Base-by-base conservation (phyloP, 768 basidiomycete species). In the Pleurotus citrinopileatus region DNA sequence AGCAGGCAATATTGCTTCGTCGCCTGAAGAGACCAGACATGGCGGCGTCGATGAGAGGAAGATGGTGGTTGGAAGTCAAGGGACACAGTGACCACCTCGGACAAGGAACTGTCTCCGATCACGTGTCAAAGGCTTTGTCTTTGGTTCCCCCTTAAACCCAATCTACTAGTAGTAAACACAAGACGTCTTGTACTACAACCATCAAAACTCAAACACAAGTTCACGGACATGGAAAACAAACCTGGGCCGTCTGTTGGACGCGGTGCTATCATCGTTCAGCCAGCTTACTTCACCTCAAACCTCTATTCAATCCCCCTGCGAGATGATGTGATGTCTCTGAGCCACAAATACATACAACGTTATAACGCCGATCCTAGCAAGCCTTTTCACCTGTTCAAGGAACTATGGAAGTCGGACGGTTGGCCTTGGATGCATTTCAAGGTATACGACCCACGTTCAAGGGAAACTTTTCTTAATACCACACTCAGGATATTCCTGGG, bases 361-460 rank as follows among this genome's bases (percentile, higher is more conserved):
- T 84, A 81, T 60, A 60, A 63, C 32, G 63, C 65, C 5, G 60
- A 52, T 56, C 65, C 56, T 53, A 57, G 51, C 55, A 67, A 67
- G 47, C 88, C 91, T 0, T 93, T 92, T 65, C 60, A 72, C 2
- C 71, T 84, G 17, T 94, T 92, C 80, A 91, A 88, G 67, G 59
- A 63, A 1, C 61, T 89, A 17, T 94, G 91, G 91, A 65, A 63
- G 9, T 69, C 70, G 4, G 76, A 79, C 56, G 86, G 87, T 19
- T 94, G 91, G 91, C 70, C 74, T 27, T 89, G 82, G 80, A 67
- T 90, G 40, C 89, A 91, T 62, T 79, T 93, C 70, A 84, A 80
- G 64, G 82, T 86, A 3, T 81, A 87, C 55, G 89, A 93, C 60
- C 68, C 75, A 38, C 77, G 86, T 45, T 73, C 86, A 19, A 79